A percentile compares a stretch with the other conserved stretches of the same genome.
Conservation (phyloP, 352 stramenopile species). For the Discostella stelligera region DNA sequence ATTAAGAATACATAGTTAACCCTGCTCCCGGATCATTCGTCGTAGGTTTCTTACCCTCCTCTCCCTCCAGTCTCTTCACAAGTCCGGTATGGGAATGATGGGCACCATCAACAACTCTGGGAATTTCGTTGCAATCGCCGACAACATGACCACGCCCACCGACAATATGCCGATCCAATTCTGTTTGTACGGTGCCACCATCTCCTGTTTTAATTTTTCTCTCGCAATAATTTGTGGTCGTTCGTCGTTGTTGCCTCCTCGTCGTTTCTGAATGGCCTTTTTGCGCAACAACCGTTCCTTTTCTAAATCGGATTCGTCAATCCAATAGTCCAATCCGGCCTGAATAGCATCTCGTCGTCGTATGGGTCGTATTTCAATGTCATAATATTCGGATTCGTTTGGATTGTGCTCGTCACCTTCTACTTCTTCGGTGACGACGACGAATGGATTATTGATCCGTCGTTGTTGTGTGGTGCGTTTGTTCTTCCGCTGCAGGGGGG, state of each 20-base stretch:
- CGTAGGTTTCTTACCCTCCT: too few relatives aligned
- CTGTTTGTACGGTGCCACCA: conserved; percentile 75
- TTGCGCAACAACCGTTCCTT: conserved; percentile 28
- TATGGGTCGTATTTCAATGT: conserved; percentile 63
- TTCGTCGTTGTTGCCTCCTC: conserved; percentile 36
- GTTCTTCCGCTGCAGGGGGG: not conserved
- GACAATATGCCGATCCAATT: conserved; percentile 82
- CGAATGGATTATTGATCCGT: not conserved
- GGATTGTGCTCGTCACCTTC: not conserved
- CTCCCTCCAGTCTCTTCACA: too few relatives aligned
- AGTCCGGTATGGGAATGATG: conserved; percentile 69
- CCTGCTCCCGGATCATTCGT: too few relatives aligned
- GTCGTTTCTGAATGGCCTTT: conserved; percentile 19
- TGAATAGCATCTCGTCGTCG: conserved; percentile 51
- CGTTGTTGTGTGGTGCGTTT: not conserved
- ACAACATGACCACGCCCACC: conserved; percentile 64
- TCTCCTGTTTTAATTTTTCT: conserved; percentile 66
- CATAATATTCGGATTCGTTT: conserved; percentile 8
- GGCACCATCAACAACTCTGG: conserved; percentile 72
- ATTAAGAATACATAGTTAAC: not conserved
- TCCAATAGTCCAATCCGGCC: conserved; percentile 79
- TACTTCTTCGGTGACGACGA: not conserved
- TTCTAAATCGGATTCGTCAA: conserved; percentile 60
- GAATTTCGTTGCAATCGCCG: conserved; percentile 67
- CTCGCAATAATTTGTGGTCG: conserved; percentile 20